Base-by-base conservation (phyloP, 2,329 filamentous ascomycete genomes). In the Leptosphaerulina australis region DNA sequence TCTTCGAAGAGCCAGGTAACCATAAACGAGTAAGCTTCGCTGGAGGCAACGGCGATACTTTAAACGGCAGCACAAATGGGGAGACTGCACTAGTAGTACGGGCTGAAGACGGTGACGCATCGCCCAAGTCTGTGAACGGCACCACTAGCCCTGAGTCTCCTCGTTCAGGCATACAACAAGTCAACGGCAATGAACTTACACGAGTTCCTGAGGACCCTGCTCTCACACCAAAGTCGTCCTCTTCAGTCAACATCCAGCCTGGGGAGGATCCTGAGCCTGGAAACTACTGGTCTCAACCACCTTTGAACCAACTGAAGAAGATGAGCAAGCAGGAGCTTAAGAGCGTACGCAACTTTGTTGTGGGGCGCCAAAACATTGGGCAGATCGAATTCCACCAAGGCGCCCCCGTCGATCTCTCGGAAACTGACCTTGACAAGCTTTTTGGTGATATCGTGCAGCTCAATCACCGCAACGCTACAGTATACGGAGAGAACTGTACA, bases 1-100 rank as follows among this genome's bases (percentile, higher is more conserved):
- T 86, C 1, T 86, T 87, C 63, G 86, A 86, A 64, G 69, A 72
- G 33, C 65, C 72, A 33, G 61, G 75, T 9, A 74, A 89, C 29
- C 74, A 89, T 30, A 87, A 87, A 79, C 86, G 88, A 44, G 94
- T 99, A 43, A 97, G 91, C 76, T 99, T 97, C 64, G 91, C 96
- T 67, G 82, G 81, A 63, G 66, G 64, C 26, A 54, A 61, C 10
- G 63, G 60, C 12, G 79, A 79, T 56, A 69, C 75, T 8, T 69
- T 74, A 24, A 79, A 78, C 28, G 71, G 71, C 21, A 53, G 49
- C 10, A 67, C 71, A 5, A 77, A 80, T 49, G 72, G 67, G 14
- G 70, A 74, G 35, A 70, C 73, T 44, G 81, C 83, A 45, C 63
- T 86, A 34, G 77, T 84, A 18, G 52, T 71, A 11, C 76, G 75